These are phyloP conservation scores for Diaporthe australafricana DNA, from an alignment of 2,329 filamentous ascomycete genomes.

Conservation along the genomic window DNA sequence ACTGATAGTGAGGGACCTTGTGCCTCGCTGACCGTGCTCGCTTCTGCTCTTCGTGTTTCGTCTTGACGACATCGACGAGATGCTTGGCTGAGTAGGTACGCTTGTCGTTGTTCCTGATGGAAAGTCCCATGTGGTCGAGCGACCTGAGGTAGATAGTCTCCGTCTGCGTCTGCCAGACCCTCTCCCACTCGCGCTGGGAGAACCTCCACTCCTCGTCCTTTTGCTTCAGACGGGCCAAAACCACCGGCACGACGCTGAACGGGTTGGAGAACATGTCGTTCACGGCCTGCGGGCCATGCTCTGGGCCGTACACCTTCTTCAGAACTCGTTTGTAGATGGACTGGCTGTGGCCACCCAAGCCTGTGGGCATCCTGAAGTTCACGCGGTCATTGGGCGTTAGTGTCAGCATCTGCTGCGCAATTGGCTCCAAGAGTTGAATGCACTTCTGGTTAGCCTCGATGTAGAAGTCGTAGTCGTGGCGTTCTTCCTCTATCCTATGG, in stretches of 20 bases:
- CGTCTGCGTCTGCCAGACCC: slow-evolving; percentile 97
- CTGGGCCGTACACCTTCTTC: slow-evolving; percentile 94
- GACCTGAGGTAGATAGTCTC: slow-evolving; percentile 96
- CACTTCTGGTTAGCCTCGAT: slow-evolving; percentile 96
- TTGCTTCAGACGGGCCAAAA: slow-evolving; percentile 90
- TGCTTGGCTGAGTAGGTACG: slow-evolving; percentile 91
- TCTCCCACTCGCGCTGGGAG: slow-evolving; percentile 97
- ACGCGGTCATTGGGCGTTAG: slow-evolving; percentile 80
- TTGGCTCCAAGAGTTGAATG: slow-evolving; percentile 94
- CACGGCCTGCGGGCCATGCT: slow-evolving; percentile 86
- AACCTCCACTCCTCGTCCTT: slow-evolving; percentile 99
- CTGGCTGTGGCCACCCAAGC: slow-evolving; percentile 91
- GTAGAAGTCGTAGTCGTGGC: slow-evolving; percentile 98
- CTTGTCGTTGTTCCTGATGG: slow-evolving; percentile 90
- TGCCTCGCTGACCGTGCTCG: slow-evolving; percentile 74
- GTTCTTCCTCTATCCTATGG: slow-evolving; percentile 96
- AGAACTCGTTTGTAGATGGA: slow-evolving; percentile 97
- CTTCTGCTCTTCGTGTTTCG: slow-evolving; percentile 90
- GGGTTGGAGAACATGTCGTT: slow-evolving; percentile 87
- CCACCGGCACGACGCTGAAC: slow-evolving; percentile 87
- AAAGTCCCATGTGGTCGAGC: slow-evolving; percentile 94
- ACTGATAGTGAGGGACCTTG: slow-evolving; percentile 74
- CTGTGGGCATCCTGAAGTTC: slow-evolving; percentile 82
- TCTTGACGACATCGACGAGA: slow-evolving; percentile 89
- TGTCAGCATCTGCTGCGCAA: slow-evolving; percentile 88